Evolutionary conservation across 495 filamentous ascomycete genomes (phyloP).

Genomic region (Penicillium paxilli): DNA sequence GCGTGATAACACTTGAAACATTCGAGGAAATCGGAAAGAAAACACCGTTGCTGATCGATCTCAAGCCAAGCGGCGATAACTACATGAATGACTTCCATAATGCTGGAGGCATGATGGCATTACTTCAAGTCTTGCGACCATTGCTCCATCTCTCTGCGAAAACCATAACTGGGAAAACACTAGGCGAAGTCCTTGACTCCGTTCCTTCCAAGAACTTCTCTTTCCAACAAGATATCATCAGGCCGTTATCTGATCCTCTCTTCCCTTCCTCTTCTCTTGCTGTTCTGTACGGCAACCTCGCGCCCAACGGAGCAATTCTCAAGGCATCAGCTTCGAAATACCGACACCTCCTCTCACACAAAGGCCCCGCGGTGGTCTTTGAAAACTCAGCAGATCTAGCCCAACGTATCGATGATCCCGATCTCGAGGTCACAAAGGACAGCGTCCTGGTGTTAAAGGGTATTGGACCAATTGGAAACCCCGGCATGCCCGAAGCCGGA

Average conservation of each 20-base stretch:
- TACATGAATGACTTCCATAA: constrained; percentile 76
- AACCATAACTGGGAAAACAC: constrained; percentile 59
- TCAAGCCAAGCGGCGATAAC: constrained; percentile 67
- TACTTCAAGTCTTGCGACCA: constrained; percentile 56
- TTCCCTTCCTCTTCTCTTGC: constrained; percentile 56
- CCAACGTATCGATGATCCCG: constrained; percentile 54
- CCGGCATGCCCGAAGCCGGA: constrained; percentile 70
- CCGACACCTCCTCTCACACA: constrained; percentile 48
- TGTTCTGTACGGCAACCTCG: constrained; percentile 57
- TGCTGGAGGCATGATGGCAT: constrained; percentile 62
- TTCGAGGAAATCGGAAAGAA: constrained; percentile 60
- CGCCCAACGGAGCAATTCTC: constrained; percentile 56
- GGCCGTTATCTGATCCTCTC: constrained; percentile 52
- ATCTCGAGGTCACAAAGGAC: constrained; percentile 49
- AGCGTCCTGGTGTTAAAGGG: constrained; percentile 60
- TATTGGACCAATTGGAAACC: constrained; percentile 65
- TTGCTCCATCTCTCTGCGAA: constrained; percentile 56
- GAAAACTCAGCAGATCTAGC: constrained; percentile 56
- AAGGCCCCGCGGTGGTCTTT: constrained; percentile 60
- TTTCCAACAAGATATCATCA: constrained; percentile 45
- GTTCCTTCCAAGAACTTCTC: constrained; percentile 45
- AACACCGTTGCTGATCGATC: constrained; percentile 62
- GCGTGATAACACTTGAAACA: constrained; percentile 54
- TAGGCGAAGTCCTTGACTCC: constrained; percentile 55
- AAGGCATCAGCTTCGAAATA: constrained; percentile 65